Base-by-base conservation (phyloP, 2,329 filamentous ascomycete species). In the Aspergillus ruber region DNA sequence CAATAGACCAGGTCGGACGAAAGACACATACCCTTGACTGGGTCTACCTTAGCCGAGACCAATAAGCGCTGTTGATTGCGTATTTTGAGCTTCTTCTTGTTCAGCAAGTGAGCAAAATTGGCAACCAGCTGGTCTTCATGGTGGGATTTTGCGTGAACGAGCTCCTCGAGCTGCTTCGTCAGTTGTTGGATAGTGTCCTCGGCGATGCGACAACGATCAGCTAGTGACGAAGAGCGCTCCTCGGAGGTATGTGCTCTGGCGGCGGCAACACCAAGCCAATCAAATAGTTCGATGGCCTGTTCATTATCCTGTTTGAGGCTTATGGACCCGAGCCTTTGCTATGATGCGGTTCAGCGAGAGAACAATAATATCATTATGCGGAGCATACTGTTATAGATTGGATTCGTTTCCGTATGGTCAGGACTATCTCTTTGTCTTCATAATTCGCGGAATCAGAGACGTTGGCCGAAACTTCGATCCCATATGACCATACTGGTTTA, bases 71-170 rank as follows among this genome's bases (percentile, higher is more conserved):
- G 78, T 61, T 82, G 79, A 55, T 82, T 81, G 43, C 81, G 68
- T 43, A 84, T 83, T 59, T 84, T 84, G 5, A 80, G 69, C 65
- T 84, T 84, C 65, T 84, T 84, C 52, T 78, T 74, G 49, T 84
- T 84, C 7, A 84, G 65, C 20, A 84, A 57, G 42, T 74, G 72
- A 45, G 73, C 73, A 51, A 82, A 83, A 57, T 81, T 81, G 47
- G 72, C 68, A n/a, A 84, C 62, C 52, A 84, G 64, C 41, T 75
- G 72, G 15, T 74, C 70, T 52, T 84, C 80, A 50, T 83, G 74
- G 44, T 77, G 73, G 51, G 68, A 67, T 56, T 83, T 84, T 1
- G 76, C 74, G 49, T 69, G 66, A 50, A 80, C 71, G n/a, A 84
- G 71, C 44, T 81, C 77, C 27, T 81, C 71, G 7, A 84, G 68